Evolutionary conservation across 2,329 filamentous ascomycete genomes (phyloP).

Genomic region (Ascochyta lentis): DNA sequence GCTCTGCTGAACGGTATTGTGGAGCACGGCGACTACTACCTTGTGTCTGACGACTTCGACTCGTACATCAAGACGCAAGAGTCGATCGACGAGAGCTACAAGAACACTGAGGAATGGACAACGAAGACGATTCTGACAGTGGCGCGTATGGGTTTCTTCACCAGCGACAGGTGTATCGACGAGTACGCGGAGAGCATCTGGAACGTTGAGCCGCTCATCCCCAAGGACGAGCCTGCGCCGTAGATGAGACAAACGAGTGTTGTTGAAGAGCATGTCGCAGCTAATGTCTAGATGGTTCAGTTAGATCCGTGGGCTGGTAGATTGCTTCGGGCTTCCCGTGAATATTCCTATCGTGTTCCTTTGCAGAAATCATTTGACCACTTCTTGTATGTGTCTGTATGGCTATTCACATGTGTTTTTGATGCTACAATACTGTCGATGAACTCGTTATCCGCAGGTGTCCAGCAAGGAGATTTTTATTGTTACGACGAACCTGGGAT

Average conservation of each 20-base stretch:
- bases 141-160: conserved; percentile 96
- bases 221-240: conserved; percentile 42
- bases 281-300: conserved; percentile 3
- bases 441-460: background rate
- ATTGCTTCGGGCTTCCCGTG: background rate
- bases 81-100: conserved; percentile 90
- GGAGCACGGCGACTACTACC: conserved; percentile 95
- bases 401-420: background rate
- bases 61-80: conserved; percentile 91
- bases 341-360: background rate
- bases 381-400: background rate
- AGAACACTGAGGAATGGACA: conserved; percentile 90
- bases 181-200: conserved; percentile 98
- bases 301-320: conserved; percentile 2
- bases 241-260: conserved; percentile 2
- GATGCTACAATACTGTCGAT: background rate
- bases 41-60: conserved; percentile 96
- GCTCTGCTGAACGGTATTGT: conserved; percentile 84
- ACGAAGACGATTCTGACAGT: conserved; percentile 89
- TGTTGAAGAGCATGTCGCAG: too few species aligned
- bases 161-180: conserved; percentile 90
- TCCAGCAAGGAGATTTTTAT: too few species aligned
- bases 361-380: background rate
- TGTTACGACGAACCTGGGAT: background rate
- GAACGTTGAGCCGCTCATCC: conserved; percentile 84